A percentile compares a stretch with the other conserved stretches of the same genome.
Conservation (phyloP, 2,329 filamentous ascomycete species). For the Pezizomycotina sp. region DNA sequence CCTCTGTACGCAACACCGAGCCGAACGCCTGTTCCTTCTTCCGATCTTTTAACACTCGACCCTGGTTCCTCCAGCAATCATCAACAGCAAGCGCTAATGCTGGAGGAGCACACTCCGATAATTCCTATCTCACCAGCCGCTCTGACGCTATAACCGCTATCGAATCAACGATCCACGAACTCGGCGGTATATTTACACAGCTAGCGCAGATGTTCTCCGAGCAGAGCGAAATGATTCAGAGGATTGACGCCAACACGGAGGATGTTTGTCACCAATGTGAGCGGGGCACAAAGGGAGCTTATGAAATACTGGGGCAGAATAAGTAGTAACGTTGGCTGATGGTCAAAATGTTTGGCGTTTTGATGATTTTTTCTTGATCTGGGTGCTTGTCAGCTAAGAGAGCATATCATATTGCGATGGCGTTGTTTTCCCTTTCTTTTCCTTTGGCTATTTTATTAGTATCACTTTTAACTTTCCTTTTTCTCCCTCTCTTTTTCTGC, state of each 20-base stretch:
- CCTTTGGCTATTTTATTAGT: background rate
- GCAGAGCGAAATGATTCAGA: conserved; percentile 93
- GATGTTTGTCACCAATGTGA: conserved; percentile 97
- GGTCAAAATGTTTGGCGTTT: conserved; percentile 48
- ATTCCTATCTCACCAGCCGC: conserved; percentile 80
- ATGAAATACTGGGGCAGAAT: conserved; percentile 95
- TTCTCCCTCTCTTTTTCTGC: background rate
- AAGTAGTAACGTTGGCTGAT: conserved; percentile 91
- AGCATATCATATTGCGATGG: conserved; percentile 2
- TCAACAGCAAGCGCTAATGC: conserved; percentile 75
- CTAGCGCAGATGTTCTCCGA: conserved; percentile 93
- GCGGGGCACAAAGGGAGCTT: conserved; percentile 83
- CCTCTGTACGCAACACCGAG: conserved; percentile 71
- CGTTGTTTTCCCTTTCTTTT: background rate
- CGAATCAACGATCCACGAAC: conserved; percentile 81
- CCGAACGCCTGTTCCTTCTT: conserved; percentile 46
- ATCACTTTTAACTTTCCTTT: background rate
- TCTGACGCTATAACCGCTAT: conserved; percentile 95
- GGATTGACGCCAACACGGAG: conserved; percentile 93
- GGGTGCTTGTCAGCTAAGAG: conserved; percentile 25
- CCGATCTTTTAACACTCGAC: conserved; percentile 68
- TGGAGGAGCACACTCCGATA: conserved; percentile 83
- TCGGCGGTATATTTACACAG: conserved; percentile 86
- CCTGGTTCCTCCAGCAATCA: conserved; percentile 36
- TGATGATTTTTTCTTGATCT: conserved; percentile 26